Evolutionary conservation across 768 basidiomycete genomes (phyloP).

Genomic region (Podaxis pistillaris): DNA sequence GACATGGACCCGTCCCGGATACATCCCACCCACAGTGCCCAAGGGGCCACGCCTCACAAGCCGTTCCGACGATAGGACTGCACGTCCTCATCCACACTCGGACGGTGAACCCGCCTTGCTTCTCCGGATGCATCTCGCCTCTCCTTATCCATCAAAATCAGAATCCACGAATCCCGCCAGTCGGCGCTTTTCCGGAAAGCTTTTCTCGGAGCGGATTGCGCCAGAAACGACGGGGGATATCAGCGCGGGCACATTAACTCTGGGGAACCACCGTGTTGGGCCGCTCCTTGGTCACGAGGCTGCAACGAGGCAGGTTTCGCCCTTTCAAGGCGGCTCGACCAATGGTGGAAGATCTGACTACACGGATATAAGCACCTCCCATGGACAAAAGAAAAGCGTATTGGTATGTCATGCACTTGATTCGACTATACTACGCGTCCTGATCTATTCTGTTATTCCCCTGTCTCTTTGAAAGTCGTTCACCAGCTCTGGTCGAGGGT

Average conservation of each 20-base stretch:
- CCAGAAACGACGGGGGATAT: neutral
- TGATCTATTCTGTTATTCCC: neutral
- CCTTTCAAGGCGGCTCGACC: neutral
- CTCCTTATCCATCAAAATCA: neutral
- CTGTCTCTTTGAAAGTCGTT: neutral
- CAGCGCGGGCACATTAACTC: neutral
- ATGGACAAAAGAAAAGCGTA: neutral
- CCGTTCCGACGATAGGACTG: neutral
- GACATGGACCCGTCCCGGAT: constrained; percentile 22
- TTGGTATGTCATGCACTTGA: neutral
- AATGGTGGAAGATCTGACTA: neutral
- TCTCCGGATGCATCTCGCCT: neutral
- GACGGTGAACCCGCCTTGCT: constrained; percentile 1
- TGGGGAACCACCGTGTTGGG: constrained; percentile 7
- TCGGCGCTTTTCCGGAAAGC: neutral
- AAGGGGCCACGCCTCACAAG: neutral
- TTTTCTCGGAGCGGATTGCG: neutral
- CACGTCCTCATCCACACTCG: neutral
- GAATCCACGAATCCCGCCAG: neutral
- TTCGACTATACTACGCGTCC: neutral
- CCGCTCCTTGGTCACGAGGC: neutral
- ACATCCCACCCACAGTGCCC: neutral
- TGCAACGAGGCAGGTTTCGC: neutral
- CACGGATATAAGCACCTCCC: neutral
- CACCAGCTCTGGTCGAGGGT: neutral